Conservation (phyloP, 352 stramenopile genomes). For the Globisporangium abappressorium region DNA sequence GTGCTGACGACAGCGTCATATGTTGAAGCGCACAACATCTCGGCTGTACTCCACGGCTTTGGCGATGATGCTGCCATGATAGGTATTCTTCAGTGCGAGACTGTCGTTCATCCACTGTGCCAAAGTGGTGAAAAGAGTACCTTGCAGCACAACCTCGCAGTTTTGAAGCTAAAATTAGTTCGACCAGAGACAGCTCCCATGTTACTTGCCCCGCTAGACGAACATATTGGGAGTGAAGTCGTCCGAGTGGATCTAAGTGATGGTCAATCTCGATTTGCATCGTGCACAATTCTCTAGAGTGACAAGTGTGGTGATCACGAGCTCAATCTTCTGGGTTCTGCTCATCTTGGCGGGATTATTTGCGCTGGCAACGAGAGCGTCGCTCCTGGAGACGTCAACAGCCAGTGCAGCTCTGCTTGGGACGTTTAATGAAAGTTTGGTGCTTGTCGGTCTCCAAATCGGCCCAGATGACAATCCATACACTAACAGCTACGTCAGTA, state of each 20-base stretch:
- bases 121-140: too few relatives aligned
- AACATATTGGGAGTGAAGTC: not conserved
- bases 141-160: not conserved
- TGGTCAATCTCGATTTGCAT: not conserved
- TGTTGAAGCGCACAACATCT: not conserved
- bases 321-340: too few relatives aligned
- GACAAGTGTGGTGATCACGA: not conserved
- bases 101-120: not conserved
- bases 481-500: constrained; percentile 1
- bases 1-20: constrained; percentile 12
- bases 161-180: not conserved
- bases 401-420: constrained; percentile 5
- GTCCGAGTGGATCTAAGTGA: constrained; percentile 1
- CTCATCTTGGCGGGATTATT: not conserved
- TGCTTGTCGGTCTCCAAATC: constrained; percentile 10
- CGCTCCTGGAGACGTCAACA: too few relatives aligned
- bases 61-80: too few relatives aligned
- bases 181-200: not conserved
- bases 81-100: not conserved
- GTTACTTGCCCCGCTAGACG: not conserved
- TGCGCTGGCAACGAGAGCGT: constrained; percentile 6
- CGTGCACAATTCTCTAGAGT: not conserved
- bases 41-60: not conserved
- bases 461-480: not conserved
- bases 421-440: not conserved